phyloP scores from a whole-genome alignment of 2,329 filamentous ascomycete genomes.

The Cephalotrichum gorgonifer region DNA sequence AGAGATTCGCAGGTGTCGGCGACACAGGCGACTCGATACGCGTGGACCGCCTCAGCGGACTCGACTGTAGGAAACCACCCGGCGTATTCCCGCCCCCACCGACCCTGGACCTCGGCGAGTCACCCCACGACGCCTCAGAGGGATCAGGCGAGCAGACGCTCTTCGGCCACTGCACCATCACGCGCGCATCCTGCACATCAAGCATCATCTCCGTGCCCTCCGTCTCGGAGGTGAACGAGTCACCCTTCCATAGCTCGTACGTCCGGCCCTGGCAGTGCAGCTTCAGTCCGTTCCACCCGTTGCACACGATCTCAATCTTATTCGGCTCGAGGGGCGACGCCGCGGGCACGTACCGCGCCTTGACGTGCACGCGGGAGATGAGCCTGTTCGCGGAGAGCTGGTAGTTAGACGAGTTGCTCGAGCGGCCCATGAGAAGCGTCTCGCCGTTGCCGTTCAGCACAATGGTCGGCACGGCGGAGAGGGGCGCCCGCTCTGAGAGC shows the following conservation, averaged over 20 bases:
- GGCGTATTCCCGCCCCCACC: slow-evolving; percentile 16
- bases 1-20: slow-evolving; percentile 36
- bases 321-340: slow-evolving; percentile 57
- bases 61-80: slow-evolving; percentile 43
- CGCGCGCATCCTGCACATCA: slow-evolving; percentile 85
- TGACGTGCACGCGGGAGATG: slow-evolving; percentile 88
- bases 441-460: slow-evolving; percentile 76
- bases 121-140: slow-evolving; percentile 62
- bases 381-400: slow-evolving; percentile 87
- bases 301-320: slow-evolving; percentile 79
- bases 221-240: slow-evolving; percentile 83
- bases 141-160: slow-evolving; percentile 36
- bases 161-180: slow-evolving; percentile 80
- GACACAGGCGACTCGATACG: slow-evolving; percentile 60
- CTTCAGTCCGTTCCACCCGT: slow-evolving; percentile 92
- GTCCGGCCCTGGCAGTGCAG: slow-evolving; percentile 83
- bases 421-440: slow-evolving; percentile 76
- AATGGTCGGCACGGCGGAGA: slow-evolving; percentile 74
- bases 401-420: slow-evolving; percentile 90
- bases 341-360: slow-evolving; percentile 71
- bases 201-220: slow-evolving; percentile 86
- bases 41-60: slow-evolving; percentile 44
- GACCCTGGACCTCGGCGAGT: slow-evolving; percentile 36
- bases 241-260: slow-evolving; percentile 78
- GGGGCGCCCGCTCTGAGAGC: slow-evolving; percentile 60